phyloP scores from a whole-genome alignment of 2,329 filamentous ascomycete species.

The Aphanoascus verrucosus region DNA sequence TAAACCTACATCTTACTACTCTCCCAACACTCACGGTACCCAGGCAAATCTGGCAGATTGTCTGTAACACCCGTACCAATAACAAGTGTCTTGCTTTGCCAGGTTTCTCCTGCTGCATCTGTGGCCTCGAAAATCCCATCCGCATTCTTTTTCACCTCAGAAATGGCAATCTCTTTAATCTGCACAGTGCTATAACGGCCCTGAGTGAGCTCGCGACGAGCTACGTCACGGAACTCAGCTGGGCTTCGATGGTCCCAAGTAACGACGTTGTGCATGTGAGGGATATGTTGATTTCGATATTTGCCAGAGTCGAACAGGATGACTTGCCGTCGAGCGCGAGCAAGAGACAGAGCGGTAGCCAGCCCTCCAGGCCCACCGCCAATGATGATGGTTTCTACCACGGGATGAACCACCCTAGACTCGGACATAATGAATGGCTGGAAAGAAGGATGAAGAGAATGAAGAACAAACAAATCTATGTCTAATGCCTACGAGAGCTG shows the following conservation, averaged over 20 bases:
- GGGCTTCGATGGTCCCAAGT: conserved; percentile 32
- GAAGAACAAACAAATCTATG: not conserved
- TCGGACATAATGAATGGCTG: not conserved
- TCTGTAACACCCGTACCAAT: conserved; percentile 47
- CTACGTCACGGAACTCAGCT: conserved; percentile 24
- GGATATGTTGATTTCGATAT: conserved; percentile 36
- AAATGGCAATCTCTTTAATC: conserved; percentile 17
- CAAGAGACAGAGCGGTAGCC: conserved; percentile 26
- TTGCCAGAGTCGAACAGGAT: conserved; percentile 36
- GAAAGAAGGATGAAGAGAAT: not conserved
- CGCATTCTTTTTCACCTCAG: conserved; percentile 12
- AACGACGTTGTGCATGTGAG: conserved; percentile 39
- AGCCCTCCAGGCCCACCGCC: conserved; percentile 27
- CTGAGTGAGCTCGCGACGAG: conserved; percentile 26
- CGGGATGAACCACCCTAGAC: not conserved
- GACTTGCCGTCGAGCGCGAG: conserved; percentile 31
- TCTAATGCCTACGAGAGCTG: not conserved
- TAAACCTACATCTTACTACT: conserved; percentile 35
- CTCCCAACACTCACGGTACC: conserved; percentile 48
- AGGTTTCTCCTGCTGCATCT: conserved; percentile 37
- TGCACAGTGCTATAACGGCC: conserved; percentile 28
- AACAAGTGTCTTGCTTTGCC: conserved; percentile 44
- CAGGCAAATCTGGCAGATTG: conserved; percentile 41
- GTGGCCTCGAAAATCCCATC: conserved; percentile 28
- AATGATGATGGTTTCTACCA: conserved; percentile 19